Base-by-base conservation (phyloP, 345 rosid species). In the sweet orange (Citrus sinensis) region DNA sequence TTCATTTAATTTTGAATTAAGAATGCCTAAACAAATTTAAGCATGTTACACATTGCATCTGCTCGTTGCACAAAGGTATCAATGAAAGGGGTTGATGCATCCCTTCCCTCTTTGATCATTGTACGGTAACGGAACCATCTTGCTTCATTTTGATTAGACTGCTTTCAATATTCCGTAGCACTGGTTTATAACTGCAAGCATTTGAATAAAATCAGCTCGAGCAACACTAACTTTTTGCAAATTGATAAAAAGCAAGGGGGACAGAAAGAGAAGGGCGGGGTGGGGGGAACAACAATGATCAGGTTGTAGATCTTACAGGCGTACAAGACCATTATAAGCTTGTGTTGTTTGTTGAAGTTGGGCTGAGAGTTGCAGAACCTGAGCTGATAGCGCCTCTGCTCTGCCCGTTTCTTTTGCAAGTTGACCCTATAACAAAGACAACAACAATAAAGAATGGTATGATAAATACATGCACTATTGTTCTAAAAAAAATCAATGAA, bases 131-230 rank as follows among this genome's bases (percentile, higher is more conserved):
- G 0, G 87, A 83, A 73, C 94, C 89, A 59, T 92, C 99, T 83
- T 88, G 97, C 87, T 92, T 94, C 90, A 96, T 89, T 82, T 90
- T 92, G 86, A 96, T 87, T 77, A 94, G 91, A 79, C 86, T 87
- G 84, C 90, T 87, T 83, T 96, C 97, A 2, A 94, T 92, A 85
- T 92, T 96, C 72, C 97, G 83, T 29, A 96, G 88, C 69, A 94
- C 89, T 24, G 98, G 97, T 73, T 88, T 92, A 77, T 95, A 95
- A 77, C 99, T 92, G 97, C 83, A 84, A 79, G 51, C 3, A 25
- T 55, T 62, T 30, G 35, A 74, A 82, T 67, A 39, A 40, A 76
- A 67, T 73, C 61, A 75, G 49, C 49, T 42, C 1, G 16, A 42
- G 51, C 16, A 46, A 46, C 5, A 4, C 17, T 3, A 46, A 46